These are phyloP conservation scores for Trichoderma gamsii DNA, from an alignment of 495 filamentous ascomycete species.

Conservation along the genomic window DNA sequence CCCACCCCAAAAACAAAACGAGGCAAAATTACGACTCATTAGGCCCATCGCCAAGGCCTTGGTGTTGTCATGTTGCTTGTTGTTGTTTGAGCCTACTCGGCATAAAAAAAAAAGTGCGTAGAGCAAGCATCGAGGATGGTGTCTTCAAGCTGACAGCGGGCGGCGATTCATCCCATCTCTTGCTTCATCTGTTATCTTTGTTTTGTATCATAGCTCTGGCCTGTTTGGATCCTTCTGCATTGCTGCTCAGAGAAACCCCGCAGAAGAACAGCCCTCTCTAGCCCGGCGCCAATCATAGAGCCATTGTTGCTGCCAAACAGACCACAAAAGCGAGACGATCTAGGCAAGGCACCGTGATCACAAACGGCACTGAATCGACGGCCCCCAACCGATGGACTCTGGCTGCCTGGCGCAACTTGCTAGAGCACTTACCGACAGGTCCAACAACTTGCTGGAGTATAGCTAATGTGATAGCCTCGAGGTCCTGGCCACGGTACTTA, in stretches of 20 bases:
- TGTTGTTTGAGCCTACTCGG: not conserved
- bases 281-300: not conserved
- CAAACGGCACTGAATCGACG: no score
- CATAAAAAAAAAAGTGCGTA: not conserved
- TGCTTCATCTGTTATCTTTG: not conserved
- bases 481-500: no score
- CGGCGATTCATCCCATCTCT: not conserved
- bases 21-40: not conserved
- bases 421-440: no score
- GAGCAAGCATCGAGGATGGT: no score
- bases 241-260: not conserved
- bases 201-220: not conserved
- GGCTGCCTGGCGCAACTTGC: no score
- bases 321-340: no score
- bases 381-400: no score
- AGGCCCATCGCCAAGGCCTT: not conserved
- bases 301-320: no score
- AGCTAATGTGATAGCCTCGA: no score
- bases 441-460: no score
- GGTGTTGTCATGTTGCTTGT: not conserved
- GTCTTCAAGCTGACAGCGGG: no score
- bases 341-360: no score
- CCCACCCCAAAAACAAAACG: not conserved
- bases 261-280: not conserved
- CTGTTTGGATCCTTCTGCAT: not conserved